Evolutionary conservation across 768 basidiomycete genomes (phyloP).

Genomic region (Trametopsis cervina): DNA sequence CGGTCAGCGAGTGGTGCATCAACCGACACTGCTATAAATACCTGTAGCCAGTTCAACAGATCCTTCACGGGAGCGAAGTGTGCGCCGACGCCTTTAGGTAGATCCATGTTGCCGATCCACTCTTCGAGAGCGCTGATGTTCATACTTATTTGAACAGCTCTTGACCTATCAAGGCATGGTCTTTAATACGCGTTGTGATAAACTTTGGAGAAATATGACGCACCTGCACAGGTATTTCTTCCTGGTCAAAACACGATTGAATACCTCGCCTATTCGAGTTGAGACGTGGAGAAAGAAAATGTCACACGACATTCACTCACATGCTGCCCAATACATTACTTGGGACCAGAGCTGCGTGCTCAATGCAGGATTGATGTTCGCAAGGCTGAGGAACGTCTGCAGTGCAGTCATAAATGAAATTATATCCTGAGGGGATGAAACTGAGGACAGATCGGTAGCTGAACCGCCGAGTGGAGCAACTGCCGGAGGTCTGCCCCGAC

Average conservation of each 20-base stretch:
- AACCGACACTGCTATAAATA: slow-evolving; percentile 19
- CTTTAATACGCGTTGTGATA: neutral
- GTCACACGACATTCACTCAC: slow-evolving; percentile 42
- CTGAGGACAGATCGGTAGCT: slow-evolving; percentile 37
- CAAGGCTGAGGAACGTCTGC: slow-evolving; percentile 74
- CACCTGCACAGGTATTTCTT: slow-evolving; percentile 94
- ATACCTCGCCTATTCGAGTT: slow-evolving; percentile 57
- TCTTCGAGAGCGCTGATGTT: slow-evolving; percentile 85
- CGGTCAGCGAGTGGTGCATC: neutral
- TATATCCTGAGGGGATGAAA: slow-evolving; percentile 41
- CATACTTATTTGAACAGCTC: slow-evolving; percentile 85
- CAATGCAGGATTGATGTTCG: slow-evolving; percentile 86
- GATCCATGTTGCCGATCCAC: slow-evolving; percentile 77
- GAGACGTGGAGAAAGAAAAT: neutral
- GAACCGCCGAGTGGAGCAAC: slow-evolving; percentile 41
- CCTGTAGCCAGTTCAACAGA: slow-evolving; percentile 82
- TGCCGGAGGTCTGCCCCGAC: slow-evolving; percentile 41
- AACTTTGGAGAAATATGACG: slow-evolving; percentile 13
- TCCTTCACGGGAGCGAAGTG: slow-evolving; percentile 86
- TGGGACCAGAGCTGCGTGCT: slow-evolving; percentile 93
- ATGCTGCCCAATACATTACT: slow-evolving; percentile 97
- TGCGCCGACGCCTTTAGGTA: slow-evolving; percentile 70
- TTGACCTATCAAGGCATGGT: slow-evolving; percentile 41
- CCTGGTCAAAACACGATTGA: slow-evolving; percentile 80
- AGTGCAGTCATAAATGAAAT: slow-evolving; percentile 80